These are phyloP conservation scores for Carex littledalei DNA, from an alignment of 176 grass and related monocot genomes.

Conservation along the genomic window DNA sequence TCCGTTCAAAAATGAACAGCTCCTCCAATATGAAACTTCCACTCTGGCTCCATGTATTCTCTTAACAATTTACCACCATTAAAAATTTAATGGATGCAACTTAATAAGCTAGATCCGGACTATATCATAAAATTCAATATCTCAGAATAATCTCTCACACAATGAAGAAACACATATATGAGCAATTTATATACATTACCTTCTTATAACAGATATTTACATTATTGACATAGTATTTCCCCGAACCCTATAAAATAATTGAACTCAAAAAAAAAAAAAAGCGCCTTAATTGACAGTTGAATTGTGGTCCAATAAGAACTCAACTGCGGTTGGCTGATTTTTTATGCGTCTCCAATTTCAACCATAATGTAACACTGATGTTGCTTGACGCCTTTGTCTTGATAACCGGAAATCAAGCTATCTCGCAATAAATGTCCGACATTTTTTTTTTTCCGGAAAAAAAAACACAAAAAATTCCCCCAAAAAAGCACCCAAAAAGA, in stretches of 20 bases:
- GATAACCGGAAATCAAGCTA: not conserved
- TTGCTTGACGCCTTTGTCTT: not conserved
- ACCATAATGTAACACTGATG: not conserved
- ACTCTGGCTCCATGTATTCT: not conserved
- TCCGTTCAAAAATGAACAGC: not conserved
- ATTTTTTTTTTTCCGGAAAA: not conserved
- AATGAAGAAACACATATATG: not conserved
- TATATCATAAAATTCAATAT: not conserved
- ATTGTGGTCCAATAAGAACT: not conserved
- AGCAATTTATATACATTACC: not conserved
- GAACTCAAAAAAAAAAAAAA: not conserved
- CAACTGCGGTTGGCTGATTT: not conserved
- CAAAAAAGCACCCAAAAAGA: not conserved
- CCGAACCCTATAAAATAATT: not conserved
- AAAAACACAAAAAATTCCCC: not conserved
- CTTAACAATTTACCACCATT: not conserved
- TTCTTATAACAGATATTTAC: not conserved
- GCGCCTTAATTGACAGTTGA: not conserved
- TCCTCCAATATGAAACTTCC: not conserved
- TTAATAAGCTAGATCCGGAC: not conserved
- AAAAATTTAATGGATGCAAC: not conserved
- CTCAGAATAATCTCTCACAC: not conserved
- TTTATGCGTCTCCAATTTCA: not conserved
- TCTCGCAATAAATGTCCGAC: not conserved
- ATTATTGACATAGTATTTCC: not conserved